These are phyloP conservation scores for Patellaria atrata DNA, from an alignment of 495 filamentous ascomycete genomes.

Conservation along the genomic window DNA sequence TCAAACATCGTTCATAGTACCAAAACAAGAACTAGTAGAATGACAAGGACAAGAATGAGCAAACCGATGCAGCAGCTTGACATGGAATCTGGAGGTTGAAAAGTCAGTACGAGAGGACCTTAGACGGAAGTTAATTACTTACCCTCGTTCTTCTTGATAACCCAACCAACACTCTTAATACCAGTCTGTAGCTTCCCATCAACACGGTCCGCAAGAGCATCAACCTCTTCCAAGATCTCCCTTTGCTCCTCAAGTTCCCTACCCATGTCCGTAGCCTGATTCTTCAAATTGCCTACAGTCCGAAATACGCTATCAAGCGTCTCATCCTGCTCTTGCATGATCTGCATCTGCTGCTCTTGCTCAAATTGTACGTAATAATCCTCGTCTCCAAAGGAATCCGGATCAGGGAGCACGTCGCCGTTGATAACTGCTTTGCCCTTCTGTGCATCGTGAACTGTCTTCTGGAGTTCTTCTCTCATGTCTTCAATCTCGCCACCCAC, in stretches of 20 bases:
- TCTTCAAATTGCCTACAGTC: slow-evolving; percentile 76
- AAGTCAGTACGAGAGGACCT: too few species aligned
- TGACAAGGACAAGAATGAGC: slow-evolving; percentile 69
- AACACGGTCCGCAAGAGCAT: slow-evolving; percentile 70
- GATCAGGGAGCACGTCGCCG: slow-evolving; percentile 45
- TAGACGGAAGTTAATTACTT: slow-evolving; percentile 21
- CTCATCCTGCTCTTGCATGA: slow-evolving; percentile 93
- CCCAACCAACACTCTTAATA: slow-evolving; percentile 66
- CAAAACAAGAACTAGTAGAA: slow-evolving; percentile 63
- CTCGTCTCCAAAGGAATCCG: slow-evolving; percentile 48
- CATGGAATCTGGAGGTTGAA: slow-evolving; percentile 43
- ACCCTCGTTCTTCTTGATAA: slow-evolving; percentile 90
- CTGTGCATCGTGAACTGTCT: slow-evolving; percentile 32
- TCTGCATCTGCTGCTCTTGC: slow-evolving; percentile 74
- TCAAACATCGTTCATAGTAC: slow-evolving; percentile 32
- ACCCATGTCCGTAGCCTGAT: slow-evolving; percentile 90
- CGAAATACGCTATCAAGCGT: slow-evolving; percentile 81
- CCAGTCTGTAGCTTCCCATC: slow-evolving; percentile 74
- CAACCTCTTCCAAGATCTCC: slow-evolving; percentile 65
- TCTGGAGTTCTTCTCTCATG: slow-evolving; percentile 69
- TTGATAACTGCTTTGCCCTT: slow-evolving; percentile 23
- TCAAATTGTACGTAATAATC: slow-evolving; percentile 77
- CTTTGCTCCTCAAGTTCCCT: slow-evolving; percentile 87
- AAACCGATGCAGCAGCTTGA: slow-evolving; percentile 87
- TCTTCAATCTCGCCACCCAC: slow-evolving; percentile 76